Base-by-base conservation (phyloP, 1,284 basidiomycete genomes). In the Chiua sp. region DNA sequence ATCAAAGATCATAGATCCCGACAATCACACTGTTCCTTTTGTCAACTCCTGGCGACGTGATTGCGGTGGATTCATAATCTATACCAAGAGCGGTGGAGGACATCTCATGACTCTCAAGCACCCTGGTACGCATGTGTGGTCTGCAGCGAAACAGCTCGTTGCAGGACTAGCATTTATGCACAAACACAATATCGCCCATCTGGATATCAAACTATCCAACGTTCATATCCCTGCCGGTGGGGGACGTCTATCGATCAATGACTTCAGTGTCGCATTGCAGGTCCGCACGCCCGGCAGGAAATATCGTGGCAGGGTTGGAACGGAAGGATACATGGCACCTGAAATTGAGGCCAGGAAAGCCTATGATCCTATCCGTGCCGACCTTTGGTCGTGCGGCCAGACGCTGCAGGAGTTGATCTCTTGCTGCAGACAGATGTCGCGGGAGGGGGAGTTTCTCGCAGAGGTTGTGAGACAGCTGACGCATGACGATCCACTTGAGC, bases 101-200 rank as follows among this genome's bases (percentile, higher is more conserved):
- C 37, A 39, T 39, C 37, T 39, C 3, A 39, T 18, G 16, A 18
- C 16, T 39, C 37, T 39, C 37, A 39, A 7, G 18, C 37, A 39
- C 16, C 35, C 8, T 7, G 20, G 47, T 11, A 16, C 47, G n/a
- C 53, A 49, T 10, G 7, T 58, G 33, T 59, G 53, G 59, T 64
- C 59, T 8, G 51, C 49, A 6, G 33, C 59, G 1, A 20, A 46
- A 4, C 63, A 62, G 55, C 46, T 62, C 16, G 1, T 65, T 1
- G 60, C 59, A 39, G 63, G 35, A 3, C 55, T 65, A 1, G 51
- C n/a, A 4, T 64, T 65, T 32, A 59, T 62, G 59, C 56, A 65
- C n/a, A 16, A 56, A 30, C 32, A 65, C 7, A 39, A 49, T 1
- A 46, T 62, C 10, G 56, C 53, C 3, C 53, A 59, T 37, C 56